A percentile compares a stretch with the other conserved stretches of the same genome.
Conservation (phyloP, 495 filamentous ascomycete genomes). For the Massariosphaeria phaeospora region DNA sequence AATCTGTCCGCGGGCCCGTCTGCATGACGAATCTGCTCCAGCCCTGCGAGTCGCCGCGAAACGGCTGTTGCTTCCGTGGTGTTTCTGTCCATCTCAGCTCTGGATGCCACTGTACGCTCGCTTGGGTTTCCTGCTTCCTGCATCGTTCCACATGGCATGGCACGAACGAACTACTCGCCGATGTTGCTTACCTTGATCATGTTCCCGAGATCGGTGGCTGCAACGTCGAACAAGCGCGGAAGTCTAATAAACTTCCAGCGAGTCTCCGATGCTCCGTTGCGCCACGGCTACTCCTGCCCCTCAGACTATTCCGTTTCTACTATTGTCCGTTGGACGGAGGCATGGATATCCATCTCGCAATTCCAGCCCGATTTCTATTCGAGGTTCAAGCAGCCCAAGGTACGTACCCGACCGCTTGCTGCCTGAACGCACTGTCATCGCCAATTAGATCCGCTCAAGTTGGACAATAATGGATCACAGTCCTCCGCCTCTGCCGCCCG, state of each 20-base stretch:
- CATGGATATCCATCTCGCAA: conserved; percentile 8
- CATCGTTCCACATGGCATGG: not conserved
- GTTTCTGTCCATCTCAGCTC: not conserved
- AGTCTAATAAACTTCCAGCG: not conserved
- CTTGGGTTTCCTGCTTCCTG: conserved; percentile 16
- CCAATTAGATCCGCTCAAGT: too few species aligned
- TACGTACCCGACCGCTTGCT: not conserved
- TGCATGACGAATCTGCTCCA: conserved; percentile 3
- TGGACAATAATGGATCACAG: too few species aligned
- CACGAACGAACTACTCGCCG: not conserved
- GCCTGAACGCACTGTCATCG: not conserved
- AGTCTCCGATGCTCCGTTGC: not conserved
- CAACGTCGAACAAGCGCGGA: conserved; percentile 28
- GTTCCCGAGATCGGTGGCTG: conserved; percentile 25
- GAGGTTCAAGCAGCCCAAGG: not conserved
- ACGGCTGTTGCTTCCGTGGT: conserved; percentile 6
- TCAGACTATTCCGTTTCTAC: too few species aligned
- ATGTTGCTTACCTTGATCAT: not conserved
- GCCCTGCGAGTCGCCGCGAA: not conserved
- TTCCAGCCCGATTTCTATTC: conserved; percentile 12
- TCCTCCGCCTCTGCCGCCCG: too few species aligned
- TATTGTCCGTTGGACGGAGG: too few species aligned
- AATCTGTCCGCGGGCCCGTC: too few species aligned
- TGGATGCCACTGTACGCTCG: conserved; percentile 1
- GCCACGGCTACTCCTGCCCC: not conserved